A percentile compares a stretch with the other conserved stretches of the same genome.
Evolutionary conservation across 1,284 basidiomycete species (phyloP).

Genomic region (Boletus semigastroideus): DNA sequence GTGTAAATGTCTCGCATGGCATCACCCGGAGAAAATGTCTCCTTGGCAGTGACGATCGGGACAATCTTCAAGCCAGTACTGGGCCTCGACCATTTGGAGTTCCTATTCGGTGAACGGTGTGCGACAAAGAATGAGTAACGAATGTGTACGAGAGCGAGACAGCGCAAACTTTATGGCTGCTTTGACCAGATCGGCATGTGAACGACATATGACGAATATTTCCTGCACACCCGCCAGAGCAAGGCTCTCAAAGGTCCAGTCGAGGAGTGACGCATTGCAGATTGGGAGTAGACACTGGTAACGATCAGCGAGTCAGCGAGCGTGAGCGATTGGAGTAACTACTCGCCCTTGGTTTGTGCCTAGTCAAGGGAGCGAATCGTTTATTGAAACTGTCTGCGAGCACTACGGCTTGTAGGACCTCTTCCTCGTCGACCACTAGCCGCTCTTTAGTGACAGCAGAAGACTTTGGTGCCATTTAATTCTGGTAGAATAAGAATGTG

Average conservation of each 20-base stretch:
- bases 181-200: conserved; percentile 82
- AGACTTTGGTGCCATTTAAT: conserved; percentile 62
- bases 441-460: conserved; percentile 56
- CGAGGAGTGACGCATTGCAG: conserved; percentile 89
- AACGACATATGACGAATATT: conserved; percentile 91
- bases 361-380: conserved; percentile 86
- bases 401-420: conserved; percentile 87
- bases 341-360: conserved; percentile 77
- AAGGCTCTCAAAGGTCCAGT: conserved; percentile 96
- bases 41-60: conserved; percentile 83
- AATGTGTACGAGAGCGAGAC: conserved; percentile 9
- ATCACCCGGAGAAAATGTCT: conserved; percentile 91
- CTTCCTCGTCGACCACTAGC: conserved; percentile 66
- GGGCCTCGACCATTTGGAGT: conserved; percentile 79
- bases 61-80: conserved; percentile 81
- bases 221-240: conserved; percentile 92
- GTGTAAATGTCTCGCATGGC: conserved; percentile 97
- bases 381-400: conserved; percentile 96
- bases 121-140: conserved; percentile 17
- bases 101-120: conserved; percentile 39
- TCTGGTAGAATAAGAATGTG: background rate
- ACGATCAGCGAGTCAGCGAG: conserved; percentile 13
- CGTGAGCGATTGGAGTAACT: conserved; percentile 4
- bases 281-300: conserved; percentile 87
- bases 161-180: conserved; percentile 71